Evolutionary conservation across 2,329 filamentous ascomycete species (phyloP).

Genomic region (Fusarium sp.): DNA sequence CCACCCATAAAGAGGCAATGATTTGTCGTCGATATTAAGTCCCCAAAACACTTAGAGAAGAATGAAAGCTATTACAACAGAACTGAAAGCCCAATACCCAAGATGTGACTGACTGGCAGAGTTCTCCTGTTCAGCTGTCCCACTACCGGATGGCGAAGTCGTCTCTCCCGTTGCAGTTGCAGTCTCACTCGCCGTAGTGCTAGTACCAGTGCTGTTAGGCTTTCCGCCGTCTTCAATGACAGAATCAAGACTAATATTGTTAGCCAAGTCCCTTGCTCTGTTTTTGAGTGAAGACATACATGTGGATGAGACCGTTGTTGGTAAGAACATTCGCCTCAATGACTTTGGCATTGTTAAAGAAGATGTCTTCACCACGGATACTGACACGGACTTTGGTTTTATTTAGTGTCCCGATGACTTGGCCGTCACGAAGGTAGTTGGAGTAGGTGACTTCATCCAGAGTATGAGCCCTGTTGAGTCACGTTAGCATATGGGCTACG

Average conservation of each 20-base stretch:
- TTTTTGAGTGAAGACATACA: background rate
- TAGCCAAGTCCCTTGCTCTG: background rate
- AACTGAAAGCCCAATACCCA: background rate
- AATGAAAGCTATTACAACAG: rapidly evolving
- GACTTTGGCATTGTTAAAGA: background rate
- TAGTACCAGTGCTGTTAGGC: background rate
- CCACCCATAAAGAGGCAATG: too few species aligned
- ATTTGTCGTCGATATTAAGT: too few species aligned
- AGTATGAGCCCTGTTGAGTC: background rate
- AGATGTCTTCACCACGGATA: background rate
- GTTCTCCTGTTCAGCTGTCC: background rate
- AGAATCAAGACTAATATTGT: background rate
- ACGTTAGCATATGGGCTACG: background rate
- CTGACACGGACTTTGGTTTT: background rate
- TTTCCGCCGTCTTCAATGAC: background rate
- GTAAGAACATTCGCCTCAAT: background rate
- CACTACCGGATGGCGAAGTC: background rate
- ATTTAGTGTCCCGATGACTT: background rate
- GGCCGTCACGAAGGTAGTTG: background rate
- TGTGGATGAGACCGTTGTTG: background rate
- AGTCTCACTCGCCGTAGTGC: background rate
- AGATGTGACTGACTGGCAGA: background rate
- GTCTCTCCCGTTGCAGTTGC: background rate
- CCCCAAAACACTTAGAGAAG: background rate
- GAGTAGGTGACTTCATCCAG: background rate